Evolutionary conservation across 768 basidiomycete species (phyloP), one percentile per base, ranked within the genome.

Genomic region (Auriscalpium vulgare): DNA sequence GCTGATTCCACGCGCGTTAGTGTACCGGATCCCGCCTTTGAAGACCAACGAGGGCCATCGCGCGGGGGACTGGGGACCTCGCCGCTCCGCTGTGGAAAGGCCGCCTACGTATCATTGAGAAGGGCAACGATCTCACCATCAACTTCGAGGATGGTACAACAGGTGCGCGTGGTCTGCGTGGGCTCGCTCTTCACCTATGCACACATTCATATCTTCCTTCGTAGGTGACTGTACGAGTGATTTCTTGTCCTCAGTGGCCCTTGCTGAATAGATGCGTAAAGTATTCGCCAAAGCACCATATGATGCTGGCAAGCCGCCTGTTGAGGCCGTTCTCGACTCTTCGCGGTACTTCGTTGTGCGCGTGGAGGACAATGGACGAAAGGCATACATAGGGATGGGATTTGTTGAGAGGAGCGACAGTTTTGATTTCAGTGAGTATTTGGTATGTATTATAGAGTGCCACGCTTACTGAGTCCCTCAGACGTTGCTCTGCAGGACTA

Each of bases 311-410:
- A 84, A 83, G 56, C 90, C 91, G 5, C 85, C 81, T 34, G 90
- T 97, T n/a, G 94, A 97, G 62, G 88, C 91, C n/a, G 93, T 95
- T 14, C 77, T 97, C 29, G 94, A 97, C 68, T 95, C 92, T 1
- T 95, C 93, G 10, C 83, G 94, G 49, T 97, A 97, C 68, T 97
- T 97, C 66, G 94, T 95, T 14, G 75, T 97, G 44, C 80, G 91
- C 53, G 88, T 97, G 2, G 94, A 97, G 68, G 93, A 95, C 63
- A 77, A 75, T 14, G 91, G 91, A 19, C 84, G 80, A 69, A 88
- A 90, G 67, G 94, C 95, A 1, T 94, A 91, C 65, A 91, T 97
- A 56, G 94, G 94, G 6, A 86, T 97, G 80, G 94, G 94, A 14
- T 97, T 94, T 68, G 79, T 80, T 19, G 93, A 95, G 67, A 80